Percentiles rank a stretch among this genome's conserved stretches.
These are phyloP conservation scores for Thymus quinquecostatus DNA, from an alignment of 257 asterid species.

Conservation along the genomic window DNA sequence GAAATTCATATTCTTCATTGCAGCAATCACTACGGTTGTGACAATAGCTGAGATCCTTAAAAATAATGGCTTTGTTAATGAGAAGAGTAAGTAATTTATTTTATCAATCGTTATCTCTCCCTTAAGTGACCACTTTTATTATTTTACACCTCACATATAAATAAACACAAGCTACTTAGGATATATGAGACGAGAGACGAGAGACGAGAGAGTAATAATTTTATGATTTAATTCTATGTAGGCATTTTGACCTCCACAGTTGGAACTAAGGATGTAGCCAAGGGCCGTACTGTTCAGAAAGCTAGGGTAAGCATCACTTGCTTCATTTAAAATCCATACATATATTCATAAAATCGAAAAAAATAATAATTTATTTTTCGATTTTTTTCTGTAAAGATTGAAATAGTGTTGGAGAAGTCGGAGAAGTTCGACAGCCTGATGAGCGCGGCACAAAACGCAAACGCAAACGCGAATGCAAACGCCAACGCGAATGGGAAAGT, in stretches of 20 bases:
- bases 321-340: no score
- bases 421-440: conserved; percentile 78
- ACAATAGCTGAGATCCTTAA: conserved; percentile 88
- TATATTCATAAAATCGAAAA: no score
- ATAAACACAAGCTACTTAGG: no score
- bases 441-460: conserved; percentile 41
- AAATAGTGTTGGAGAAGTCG: conserved; percentile 77
- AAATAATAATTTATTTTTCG: no score
- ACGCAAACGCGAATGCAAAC: background rate
- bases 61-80: conserved; percentile 83
- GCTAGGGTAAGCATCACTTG: conserved; percentile 61
- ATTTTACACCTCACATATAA: no score
- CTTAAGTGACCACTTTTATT: no score
- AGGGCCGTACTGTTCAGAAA: conserved; percentile 81
- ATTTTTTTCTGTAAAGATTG: conserved; percentile 44
- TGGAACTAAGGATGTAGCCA: conserved; percentile 80
- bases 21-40: conserved; percentile 94
- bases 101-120: background rate
- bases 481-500: conserved; percentile 26
- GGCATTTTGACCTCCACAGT: conserved; percentile 83
- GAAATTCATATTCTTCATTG: conserved; percentile 5
- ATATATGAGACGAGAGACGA: no score
- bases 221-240: conserved; percentile 15
- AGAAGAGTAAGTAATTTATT: conserved; percentile 61
- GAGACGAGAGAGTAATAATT: no score